Base-by-base conservation (phyloP, 805 yeast genomes). In the Tetrapisispora iriomotensis region DNA sequence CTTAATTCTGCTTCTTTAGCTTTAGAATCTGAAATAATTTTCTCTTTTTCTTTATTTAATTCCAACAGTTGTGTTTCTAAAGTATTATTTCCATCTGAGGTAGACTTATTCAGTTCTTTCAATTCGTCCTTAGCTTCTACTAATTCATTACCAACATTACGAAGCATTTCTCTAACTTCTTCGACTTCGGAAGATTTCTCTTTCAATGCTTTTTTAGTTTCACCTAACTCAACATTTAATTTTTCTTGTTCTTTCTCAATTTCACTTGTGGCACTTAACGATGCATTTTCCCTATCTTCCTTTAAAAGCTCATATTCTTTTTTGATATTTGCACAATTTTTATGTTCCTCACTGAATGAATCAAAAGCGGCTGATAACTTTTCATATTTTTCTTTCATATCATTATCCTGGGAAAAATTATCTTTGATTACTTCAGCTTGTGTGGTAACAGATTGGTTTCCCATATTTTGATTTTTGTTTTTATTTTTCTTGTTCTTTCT, bases 111-210 rank as follows among this genome's bases (percentile, higher is more conserved):
- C 14, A 42, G 19, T 19, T 47, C 56, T 48, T 80, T 79, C 17
- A 78, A 37, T 39, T 74, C 62, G 34, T 81, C 85, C 46, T 72
- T 75, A 0, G 86, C 75, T 5, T 73, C 71, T 1, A 87, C 94
- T 7, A 87, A 65, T 36, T 85, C 94, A 50, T 82, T 74, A 1
- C 96, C 96, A 21, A 87, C 69, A 41, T 74, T 77, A 45, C 71
- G 71, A 39, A 88, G 57, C 84, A 81, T 83, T 42, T 86, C 96
- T 50, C 78, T 74, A 37, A 82, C 66, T 38, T 67, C 70, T 34
- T 77, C 86, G 14, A 86, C 62, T 51, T 87, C 95, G 39, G 75
- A 82, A 10, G 53, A 42, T 43, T 77, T 76, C 8, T 52, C 34
- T 25, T 56, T 60, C n/a, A 75, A 41, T 7, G 61, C 58, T 3